Conservation (phyloP, 2,329 filamentous ascomycete genomes). For the Neonectria magnoliae region DNA sequence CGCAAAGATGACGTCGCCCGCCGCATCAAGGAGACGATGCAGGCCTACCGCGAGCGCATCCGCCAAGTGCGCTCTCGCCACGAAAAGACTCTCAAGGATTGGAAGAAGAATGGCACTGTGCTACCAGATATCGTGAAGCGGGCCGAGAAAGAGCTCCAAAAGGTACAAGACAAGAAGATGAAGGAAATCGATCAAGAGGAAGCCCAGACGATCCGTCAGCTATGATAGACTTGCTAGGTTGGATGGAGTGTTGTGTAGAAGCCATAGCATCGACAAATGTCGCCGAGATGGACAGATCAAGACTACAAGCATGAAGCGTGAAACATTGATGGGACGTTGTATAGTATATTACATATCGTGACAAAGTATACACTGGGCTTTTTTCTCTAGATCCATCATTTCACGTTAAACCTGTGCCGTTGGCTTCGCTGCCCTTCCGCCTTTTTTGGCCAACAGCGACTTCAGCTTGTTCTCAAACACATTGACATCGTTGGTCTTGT, state of each 20-base stretch:
- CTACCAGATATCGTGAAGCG: constrained; percentile 60
- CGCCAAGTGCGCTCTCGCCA: constrained; percentile 58
- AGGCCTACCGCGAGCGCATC: constrained; percentile 62
- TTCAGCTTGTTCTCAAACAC: constrained; percentile 54
- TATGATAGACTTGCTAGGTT: constrained; percentile 43
- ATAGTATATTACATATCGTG: constrained; percentile 43
- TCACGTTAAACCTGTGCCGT: constrained; percentile 39
- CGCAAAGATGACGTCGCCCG: constrained; percentile 57
- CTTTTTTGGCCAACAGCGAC: constrained; percentile 43
- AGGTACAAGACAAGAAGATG: constrained; percentile 64
- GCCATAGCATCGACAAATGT: background rate
- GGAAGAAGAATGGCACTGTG: constrained; percentile 56
- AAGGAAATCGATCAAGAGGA: constrained; percentile 60
- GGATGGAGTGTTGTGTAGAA: background rate
- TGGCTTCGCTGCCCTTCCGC: constrained; percentile 34
- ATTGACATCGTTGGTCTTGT: constrained; percentile 46
- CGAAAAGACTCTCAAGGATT: constrained; percentile 60
- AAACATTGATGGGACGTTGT: constrained; percentile 37
- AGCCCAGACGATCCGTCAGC: constrained; percentile 57
- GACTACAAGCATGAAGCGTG: background rate
- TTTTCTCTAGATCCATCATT: constrained; percentile 24
- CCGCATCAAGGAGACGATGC: constrained; percentile 57
- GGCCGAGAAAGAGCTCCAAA: constrained; percentile 59
- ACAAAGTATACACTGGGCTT: constrained; percentile 42
- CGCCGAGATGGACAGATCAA: background rate